Base-by-base conservation (phyloP, 805 yeast genomes). In the Starmerella tilneyi region DNA sequence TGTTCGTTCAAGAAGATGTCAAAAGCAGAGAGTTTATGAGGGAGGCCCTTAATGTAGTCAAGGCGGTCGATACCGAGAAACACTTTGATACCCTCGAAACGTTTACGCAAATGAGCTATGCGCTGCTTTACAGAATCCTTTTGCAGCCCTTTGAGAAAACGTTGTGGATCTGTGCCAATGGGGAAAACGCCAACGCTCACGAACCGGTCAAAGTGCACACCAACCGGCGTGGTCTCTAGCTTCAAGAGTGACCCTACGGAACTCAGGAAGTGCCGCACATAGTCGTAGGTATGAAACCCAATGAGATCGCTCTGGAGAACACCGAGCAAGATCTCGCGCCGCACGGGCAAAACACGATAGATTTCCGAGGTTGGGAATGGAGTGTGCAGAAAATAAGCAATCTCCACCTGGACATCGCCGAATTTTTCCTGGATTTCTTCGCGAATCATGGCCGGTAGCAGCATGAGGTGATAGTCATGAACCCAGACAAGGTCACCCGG, bases 261-360 rank as follows among this genome's bases (percentile, higher is more conserved):
- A 16, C 94, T 81, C 44, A 94, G 65, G 65, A 94, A 92, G 68
- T 92, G 99, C 56, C 98, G 74, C 11, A 95, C 97, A 59, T 92
- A 92, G 63, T 92, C 99, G 63, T 92, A 94, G n/a, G 98, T 92
- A 63, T 92, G 99, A 73, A 92, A 92, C 0, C 99, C 99, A 59
- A 92, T 78, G 57, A 94, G 71, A 61, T 92, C 94, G 66, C 97
- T 89, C 56, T 92, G 81, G 59, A 92, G 69, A 2, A 92, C 94
- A 46, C 99, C 99, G 50, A 75, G 76, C 56, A 92, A 68, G 42
- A 92, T 85, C 63, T 94, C 97, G 55, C 80, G 78, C 64, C 99
- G 74, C 13, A 94, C 98, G 0, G 99, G 98, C 56, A 92, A 69
- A 45, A 94, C 88, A 60, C 99, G 72, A 67, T 92, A 92, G 50